Percentiles rank a stretch among this genome's conserved stretches.
Conservation (phyloP, 2,329 filamentous ascomycete species). For the Colletotrichum limetticola region DNA sequence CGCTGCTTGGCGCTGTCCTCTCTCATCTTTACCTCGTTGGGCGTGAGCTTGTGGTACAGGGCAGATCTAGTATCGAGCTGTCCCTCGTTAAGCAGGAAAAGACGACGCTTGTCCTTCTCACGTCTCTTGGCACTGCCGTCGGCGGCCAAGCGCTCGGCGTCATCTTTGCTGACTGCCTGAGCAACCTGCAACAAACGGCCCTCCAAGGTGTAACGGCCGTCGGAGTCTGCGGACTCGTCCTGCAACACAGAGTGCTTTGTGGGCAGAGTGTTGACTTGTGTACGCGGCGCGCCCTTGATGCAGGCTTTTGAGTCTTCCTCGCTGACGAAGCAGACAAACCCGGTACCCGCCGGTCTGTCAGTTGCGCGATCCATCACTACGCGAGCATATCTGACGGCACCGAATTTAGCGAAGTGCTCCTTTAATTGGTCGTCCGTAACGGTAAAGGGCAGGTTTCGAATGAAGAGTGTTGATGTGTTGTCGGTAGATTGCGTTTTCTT, state of each 20-base stretch:
- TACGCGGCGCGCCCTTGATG: constrained; percentile 77
- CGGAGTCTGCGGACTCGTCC: constrained; percentile 83
- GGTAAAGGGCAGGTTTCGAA: constrained; percentile 94
- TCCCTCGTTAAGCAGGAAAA: constrained; percentile 90
- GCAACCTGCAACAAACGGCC: constrained; percentile 87
- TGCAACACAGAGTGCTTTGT: constrained; percentile 84
- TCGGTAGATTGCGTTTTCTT: constrained; percentile 58
- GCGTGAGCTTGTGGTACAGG: constrained; percentile 79
- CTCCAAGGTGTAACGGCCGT: constrained; percentile 89
- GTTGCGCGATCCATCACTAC: constrained; percentile 89
- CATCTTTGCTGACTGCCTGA: constrained; percentile 84
- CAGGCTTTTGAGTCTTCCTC: constrained; percentile 80
- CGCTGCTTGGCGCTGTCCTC: constrained; percentile 89
- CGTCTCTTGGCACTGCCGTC: constrained; percentile 71
- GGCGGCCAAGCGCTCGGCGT: constrained; percentile 80
- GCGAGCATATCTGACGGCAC: constrained; percentile 87
- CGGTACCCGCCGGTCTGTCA: constrained; percentile 89
- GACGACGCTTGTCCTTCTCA: constrained; percentile 88
- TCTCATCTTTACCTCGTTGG: constrained; percentile 86
- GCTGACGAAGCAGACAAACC: constrained; percentile 92
- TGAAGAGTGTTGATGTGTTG: constrained; percentile 84
- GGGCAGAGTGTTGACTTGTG: constrained; percentile 55
- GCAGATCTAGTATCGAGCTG: constrained; percentile 81
- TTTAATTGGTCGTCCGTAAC: constrained; percentile 85
- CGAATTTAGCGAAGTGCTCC: constrained; percentile 88